Evolutionary conservation across 139 green algal species (phyloP), one percentile per base, ranked within the genome.

Genomic region (Chlamydomonas incerta): DNA sequence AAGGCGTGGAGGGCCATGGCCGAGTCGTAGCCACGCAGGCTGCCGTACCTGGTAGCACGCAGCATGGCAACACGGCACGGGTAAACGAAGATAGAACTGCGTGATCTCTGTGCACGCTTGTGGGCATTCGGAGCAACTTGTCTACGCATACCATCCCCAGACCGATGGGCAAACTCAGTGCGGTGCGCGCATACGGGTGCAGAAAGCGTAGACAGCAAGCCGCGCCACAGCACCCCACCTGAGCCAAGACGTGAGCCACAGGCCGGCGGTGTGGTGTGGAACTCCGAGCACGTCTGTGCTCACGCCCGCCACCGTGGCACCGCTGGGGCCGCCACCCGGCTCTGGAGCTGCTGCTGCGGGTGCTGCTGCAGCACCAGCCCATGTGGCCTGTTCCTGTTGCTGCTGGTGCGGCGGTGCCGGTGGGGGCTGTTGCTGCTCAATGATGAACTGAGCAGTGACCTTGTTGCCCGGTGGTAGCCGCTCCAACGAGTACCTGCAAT

Each of bases 171-270:
- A n/a, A n/a, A n/a, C n/a, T n/a, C n/a, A n/a, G n/a, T n/a, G n/a
- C n/a, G n/a, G n/a, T n/a, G n/a, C n/a, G n/a, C n/a, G n/a, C n/a
- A n/a, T n/a, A n/a, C n/a, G n/a, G n/a, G n/a, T n/a, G n/a, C n/a
- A n/a, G n/a, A n/a, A n/a, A n/a, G n/a, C n/a, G n/a, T n/a, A n/a
- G n/a, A n/a, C n/a, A n/a, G n/a, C n/a, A n/a, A n/a, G n/a, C n/a
- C n/a, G n/a, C n/a, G n/a, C n/a, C n/a, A n/a, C n/a, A n/a, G n/a
- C 31, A 31, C 20, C 88, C 52, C 65, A 88, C 31, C 68, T 47
- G 34, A 92, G 70, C 85, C 88, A 90, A 0, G 85, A 75, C 9
- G 88, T 62, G 35, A 92, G 62, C 55, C 66, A 84, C 52, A 87
- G n/a, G n/a, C 88, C 88, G 26, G 79, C 79, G 34, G 68, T 81